Base-by-base conservation (phyloP, 805 yeast genomes). In the Myxozyma nipponensis region DNA sequence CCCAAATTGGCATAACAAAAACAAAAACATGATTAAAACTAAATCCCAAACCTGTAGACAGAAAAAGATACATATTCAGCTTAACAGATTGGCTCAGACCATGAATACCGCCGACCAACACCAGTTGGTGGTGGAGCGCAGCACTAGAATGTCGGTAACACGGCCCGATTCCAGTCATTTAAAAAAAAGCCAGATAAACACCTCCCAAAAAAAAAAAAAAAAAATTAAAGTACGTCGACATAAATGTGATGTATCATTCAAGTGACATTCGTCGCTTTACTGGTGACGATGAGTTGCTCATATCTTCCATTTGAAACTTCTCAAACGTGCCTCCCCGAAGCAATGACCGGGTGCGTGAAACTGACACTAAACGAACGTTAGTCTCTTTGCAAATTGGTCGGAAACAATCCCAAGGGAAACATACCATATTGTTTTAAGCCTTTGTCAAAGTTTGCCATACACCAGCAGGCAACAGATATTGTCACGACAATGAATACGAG, bases 401-500 rank as follows among this genome's bases (percentile, higher is more conserved):
- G n/a, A n/a, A 28, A 28, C 7, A 28, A 28, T 7, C 32, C 7
- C 13, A 13, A 7, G 38, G 15, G 6, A 13, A 35, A 35, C 38
- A 6, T 35, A 35, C 38, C 42, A 40, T 50, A 52, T 9, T 46
- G 56, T 50, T 58, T 62, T 38, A 66, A 53, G 2, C 69, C 70
- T 23, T 53, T 47, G 32, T 55, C 55, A 50, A 67, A 67, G 43
- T 65, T 65, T 21, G 28, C 17, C n/a, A 54, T 55, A 51, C 70
- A 67, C 23, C 54, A 35, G n/a, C 62, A 26, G 3, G 64, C 62
- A 42, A 58, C 59, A 23, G 52, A 57, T 5, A 74, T 62, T 3
- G 77, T 70, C 2, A 64, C 54, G 7, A 69, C n/a, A 35, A 76
- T 59, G 22, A 75, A 63, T 3, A 72, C 51, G 6, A 74, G 54